Base-by-base conservation (phyloP, 1,284 basidiomycete genomes). In the Cutaneotrichosporon mucoides region DNA sequence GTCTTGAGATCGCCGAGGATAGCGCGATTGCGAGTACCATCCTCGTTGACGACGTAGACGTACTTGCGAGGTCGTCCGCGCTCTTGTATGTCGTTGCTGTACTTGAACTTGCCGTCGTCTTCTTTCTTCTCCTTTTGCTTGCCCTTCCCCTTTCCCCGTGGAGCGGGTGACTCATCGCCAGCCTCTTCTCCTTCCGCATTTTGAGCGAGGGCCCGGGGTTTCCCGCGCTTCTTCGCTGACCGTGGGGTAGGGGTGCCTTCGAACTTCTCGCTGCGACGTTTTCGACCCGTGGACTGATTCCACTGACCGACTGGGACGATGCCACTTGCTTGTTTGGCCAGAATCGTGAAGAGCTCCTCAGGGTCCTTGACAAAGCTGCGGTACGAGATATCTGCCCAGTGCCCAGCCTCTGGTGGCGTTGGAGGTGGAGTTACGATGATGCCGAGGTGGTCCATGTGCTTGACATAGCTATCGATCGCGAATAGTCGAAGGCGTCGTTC, bases 21-120 rank as follows among this genome's bases (percentile, higher is more conserved):
- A 6, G 53, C n/a, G 11, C 73, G 66, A 35, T 71, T 69, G 38
- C 68, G 55, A 10, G 55, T 61, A 3, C 75, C 75, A 37, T 71
- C 65, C 45, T 63, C 53, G 55, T 73, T 65, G 10, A 76, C 72
- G 6, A 75, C 68, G 35, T 70, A 67, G 41, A 75, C 57, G 58
- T 73, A 75, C 55, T 74, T 75, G 33, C 75, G 54, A 1, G 73
- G 75, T 16, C 75, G 65, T 41, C 74, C 74, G n/a, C 71, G 66
- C 16, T 65, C 59, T 58, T 76, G 73, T 1, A 62, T 56, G 24
- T 62, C 59, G 49, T 64, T 65, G 15, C 61, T 47, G 55, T 73
- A 73, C 53, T 59, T 59, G 37, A 33, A 42, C 15, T 33, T 15
- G 33, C 9, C n/a, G 16, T 51, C 33, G 15, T 40, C n/a, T 9